A percentile compares a stretch with the other conserved stretches of the same genome.
These are phyloP conservation scores for Sequoiadendron giganteum DNA, from an alignment of 75 land plant genomes.

Conservation along the genomic window DNA sequence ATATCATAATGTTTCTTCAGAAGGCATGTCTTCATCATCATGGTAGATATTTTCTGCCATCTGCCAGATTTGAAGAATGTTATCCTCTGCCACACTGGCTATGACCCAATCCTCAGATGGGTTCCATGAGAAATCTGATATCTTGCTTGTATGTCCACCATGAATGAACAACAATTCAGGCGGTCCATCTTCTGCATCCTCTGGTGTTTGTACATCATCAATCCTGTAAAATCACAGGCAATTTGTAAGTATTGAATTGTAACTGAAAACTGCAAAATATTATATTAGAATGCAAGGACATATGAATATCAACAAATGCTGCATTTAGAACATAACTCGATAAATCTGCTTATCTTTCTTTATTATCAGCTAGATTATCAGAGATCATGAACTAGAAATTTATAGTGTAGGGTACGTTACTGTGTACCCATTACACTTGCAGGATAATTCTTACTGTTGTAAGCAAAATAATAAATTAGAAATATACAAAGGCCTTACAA, in stretches of 20 bases:
- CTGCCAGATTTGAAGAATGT: slow-evolving; percentile 94
- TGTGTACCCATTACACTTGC: background rate
- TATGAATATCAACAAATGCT: background rate
- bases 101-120: slow-evolving; percentile 84
- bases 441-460: background rate
- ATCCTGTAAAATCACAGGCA: slow-evolving; percentile 42
- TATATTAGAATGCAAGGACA: background rate
- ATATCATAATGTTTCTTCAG: slow-evolving; percentile 30
- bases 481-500: background rate
- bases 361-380: background rate
- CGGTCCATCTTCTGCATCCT: slow-evolving; percentile 95
- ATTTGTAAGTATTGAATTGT: background rate
- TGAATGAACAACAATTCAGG: slow-evolving; percentile 90
- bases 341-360: background rate
- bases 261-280: background rate
- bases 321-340: background rate
- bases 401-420: too few species aligned
- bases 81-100: slow-evolving; percentile 93
- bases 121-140: slow-evolving; percentile 95
- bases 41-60: slow-evolving; percentile 98
- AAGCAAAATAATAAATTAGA: background rate
- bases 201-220: slow-evolving; percentile 83
- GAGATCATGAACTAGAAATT: background rate
- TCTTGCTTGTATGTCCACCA: slow-evolving; percentile 96
- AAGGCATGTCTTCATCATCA: slow-evolving; percentile 74